Evolutionary conservation across 768 basidiomycete genomes (phyloP), one percentile per base, ranked within the genome.

Genomic region (Lactarius akahatsu): DNA sequence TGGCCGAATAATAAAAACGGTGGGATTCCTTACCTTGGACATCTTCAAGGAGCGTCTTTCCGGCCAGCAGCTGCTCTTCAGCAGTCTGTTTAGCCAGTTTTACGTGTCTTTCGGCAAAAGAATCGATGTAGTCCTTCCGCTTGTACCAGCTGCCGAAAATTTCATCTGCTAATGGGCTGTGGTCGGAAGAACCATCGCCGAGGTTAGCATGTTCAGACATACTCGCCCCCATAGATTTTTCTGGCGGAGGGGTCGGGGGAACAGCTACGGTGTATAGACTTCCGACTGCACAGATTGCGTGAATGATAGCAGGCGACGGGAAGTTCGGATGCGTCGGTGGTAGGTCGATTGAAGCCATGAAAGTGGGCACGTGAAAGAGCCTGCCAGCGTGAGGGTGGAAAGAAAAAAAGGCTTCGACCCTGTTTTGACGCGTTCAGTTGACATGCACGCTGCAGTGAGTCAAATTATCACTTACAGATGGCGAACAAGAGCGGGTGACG

Each of bases 261-360:
- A 88, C 84, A 3, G 85, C 87, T 18, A 87, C 85, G 1, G 90
- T 92, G 70, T 92, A 92, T 26, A 88, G 77, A 64, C 90, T 87
- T 18, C 89, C 88, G 41, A 88, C 80, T 2, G 91, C 92, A 75
- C 92, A 93, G 59, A 96, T 90, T n/a, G 91, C 91, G 73, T 96
- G 93, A 0, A 96, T 81, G 47, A 94, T 76, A 10, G 88, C 82
- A 7, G 82, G 73, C 38, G 83, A 80, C 9, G 94, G 94, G 72
- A 93, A 96, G 64, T 87, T 85, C 4, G 86, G 82, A 69, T 92
- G 88, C 28, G 79, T 82, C 0, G 89, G 88, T 0, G 89, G 84
- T 5, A 91, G 77, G 0, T 83, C 77, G 50, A 94, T 81, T 0
- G 85, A 80, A 13, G 83, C 77, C 74, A 91, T 78, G 71, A 95